Evolutionary conservation across 1,284 basidiomycete species (phyloP), one percentile per base, ranked within the genome.

Genomic region (Ganoderma resinaceum): DNA sequence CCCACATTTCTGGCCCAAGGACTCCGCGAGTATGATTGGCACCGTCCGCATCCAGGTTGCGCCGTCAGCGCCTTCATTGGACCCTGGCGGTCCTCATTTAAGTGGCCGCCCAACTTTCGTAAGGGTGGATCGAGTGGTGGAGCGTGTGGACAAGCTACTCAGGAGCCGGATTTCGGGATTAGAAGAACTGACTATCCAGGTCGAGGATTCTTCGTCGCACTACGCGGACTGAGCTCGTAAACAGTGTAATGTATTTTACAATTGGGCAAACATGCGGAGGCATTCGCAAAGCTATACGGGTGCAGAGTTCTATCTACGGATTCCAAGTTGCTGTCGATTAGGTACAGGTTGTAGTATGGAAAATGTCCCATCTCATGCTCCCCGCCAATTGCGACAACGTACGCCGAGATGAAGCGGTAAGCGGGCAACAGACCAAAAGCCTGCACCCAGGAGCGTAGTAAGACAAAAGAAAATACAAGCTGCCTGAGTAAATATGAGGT

Each of bases 1-100:
- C 1, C 91, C 97, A 0, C 88, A 95, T 20, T 98, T 99, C 81
- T 99, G 98, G 98, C 96, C 97, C 0, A 96, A 98, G 80, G 97
- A 98, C 78, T 89, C 94, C 2, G 87, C 89, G 12, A 91, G 89
- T 58, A 78, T 98, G 40, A 90, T 98, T 74, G 97, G 97, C 23
- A 95, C 95, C 2, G 95, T 99, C 67, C 95, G 95, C 77, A 88
- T 98, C 59, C 94, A 95, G 74, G 83, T 98, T 23, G 83, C 84
- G 12, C 85, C 85, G 0, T 89, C 91, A 0, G 80, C 84, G 1
- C 83, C 88, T 0, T 81, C 86, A 0, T 77, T 83, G 64, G 91
- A 94, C 72, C 85, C 87, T 1, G 80, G 84, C 49, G 86, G 83
- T 5, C 86, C 84, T 46, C 86, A 86, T 78, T 83, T 83, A 12